A percentile compares a stretch with the other conserved stretches of the same genome.
These are phyloP conservation scores for Candida maris DNA, from an alignment of 805 yeast genomes.

Conservation along the genomic window DNA sequence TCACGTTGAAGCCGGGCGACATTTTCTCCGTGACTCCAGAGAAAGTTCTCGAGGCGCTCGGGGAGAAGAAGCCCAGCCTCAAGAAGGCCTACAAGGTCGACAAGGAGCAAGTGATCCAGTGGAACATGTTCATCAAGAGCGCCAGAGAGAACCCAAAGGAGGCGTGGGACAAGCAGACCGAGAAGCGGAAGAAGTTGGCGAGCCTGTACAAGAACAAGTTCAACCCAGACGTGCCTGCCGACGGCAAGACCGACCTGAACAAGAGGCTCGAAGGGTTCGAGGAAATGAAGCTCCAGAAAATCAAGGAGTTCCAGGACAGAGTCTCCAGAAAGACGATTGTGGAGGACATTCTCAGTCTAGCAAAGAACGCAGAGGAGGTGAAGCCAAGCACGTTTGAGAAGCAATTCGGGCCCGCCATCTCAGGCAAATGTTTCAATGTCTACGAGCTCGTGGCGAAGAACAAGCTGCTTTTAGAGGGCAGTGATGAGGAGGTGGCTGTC, in stretches of 20 bases:
- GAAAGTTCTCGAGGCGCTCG: conserved; percentile 79
- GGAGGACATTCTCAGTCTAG: conserved; percentile 37
- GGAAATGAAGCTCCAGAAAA: conserved; percentile 34
- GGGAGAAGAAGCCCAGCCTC: conserved; percentile 76
- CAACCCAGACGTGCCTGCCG: conserved; percentile 15
- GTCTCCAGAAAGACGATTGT: conserved; percentile 48
- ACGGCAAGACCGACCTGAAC: conserved; percentile 10
- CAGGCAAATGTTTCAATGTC: conserved; percentile 35
- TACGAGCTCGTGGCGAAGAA: conserved; percentile 25
- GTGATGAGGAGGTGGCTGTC: conserved; percentile 40
- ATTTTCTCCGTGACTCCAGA: conserved; percentile 82
- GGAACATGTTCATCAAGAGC: conserved; percentile 68
- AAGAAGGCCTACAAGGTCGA: conserved; percentile 66
- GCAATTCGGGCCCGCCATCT: conserved; percentile 34
- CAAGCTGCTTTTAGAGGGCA: conserved; percentile 20
- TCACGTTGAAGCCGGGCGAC: conserved; percentile 78
- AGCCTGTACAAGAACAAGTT: conserved; percentile 21
- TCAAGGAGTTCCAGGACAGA: conserved; percentile 26
- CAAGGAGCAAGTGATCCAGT: conserved; percentile 63
- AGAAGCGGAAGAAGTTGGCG: conserved; percentile 41
- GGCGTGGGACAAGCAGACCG: conserved; percentile 49
- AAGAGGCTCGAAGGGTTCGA: conserved; percentile 32
- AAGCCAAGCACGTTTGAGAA: conserved; percentile 29
- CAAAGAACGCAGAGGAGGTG: conserved; percentile 20
- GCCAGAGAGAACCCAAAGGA: conserved; percentile 43